Evolutionary conservation across 257 asterid genomes (phyloP).

Genomic region (Nemophila menziesii): DNA sequence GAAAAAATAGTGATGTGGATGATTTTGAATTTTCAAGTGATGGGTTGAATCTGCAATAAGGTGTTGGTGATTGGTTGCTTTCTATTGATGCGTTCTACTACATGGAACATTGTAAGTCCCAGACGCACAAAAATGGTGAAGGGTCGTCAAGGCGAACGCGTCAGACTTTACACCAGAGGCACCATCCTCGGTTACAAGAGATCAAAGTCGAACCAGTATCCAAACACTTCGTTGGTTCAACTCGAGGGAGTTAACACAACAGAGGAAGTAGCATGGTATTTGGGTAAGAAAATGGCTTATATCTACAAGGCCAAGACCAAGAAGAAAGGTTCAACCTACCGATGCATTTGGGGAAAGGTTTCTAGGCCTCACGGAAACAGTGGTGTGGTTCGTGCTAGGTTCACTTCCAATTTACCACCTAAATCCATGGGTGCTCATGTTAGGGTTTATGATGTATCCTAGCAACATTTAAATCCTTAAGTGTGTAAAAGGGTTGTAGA

Average conservation of each 20-base stretch:
- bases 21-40: too few relatives aligned
- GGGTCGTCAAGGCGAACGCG: too few relatives aligned
- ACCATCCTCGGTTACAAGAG: too few relatives aligned
- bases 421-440: conserved; percentile 13
- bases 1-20: too few relatives aligned
- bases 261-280: conserved; percentile 68
- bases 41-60: too few relatives aligned
- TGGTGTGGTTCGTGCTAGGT: conserved; percentile 61
- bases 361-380: conserved; percentile 62
- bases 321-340: conserved; percentile 44
- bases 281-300: conserved; percentile 52
- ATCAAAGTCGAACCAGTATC: conserved; percentile 68
- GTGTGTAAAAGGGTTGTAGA: too few relatives aligned
- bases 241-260: conserved; percentile 63
- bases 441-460: conserved; percentile 6
- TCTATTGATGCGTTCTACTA: too few relatives aligned
- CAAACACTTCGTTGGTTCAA: conserved; percentile 54
- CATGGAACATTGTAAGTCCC: too few relatives aligned
- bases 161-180: too few relatives aligned
- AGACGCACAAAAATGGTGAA: too few relatives aligned
- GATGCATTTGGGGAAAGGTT: conserved; percentile 67
- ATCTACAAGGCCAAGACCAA: conserved; percentile 62
- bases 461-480: not conserved
- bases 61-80: too few relatives aligned
- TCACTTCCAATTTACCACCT: conserved; percentile 61